Base-by-base conservation (phyloP, 306 rosid species). In the Myrica gale region DNA sequence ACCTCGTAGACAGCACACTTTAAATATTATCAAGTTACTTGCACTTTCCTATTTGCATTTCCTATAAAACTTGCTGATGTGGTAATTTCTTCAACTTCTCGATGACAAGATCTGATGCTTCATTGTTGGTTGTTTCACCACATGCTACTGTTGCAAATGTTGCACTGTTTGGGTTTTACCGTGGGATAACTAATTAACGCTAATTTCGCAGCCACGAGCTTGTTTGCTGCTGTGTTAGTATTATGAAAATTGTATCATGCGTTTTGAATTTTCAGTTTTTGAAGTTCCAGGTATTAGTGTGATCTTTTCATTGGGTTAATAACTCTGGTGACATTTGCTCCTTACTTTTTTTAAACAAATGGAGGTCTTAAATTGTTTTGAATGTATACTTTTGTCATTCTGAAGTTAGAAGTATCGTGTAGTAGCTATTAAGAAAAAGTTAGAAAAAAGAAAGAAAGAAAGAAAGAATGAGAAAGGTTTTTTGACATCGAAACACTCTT, bases 271-370 rank as follows among this genome's bases (percentile, higher is more conserved):
- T 55, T 4, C 17, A 46, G 37, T 60, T 74, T 3, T 46, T 73
- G 68, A 73, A 43, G 37, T 45, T 15, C 46, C 61, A 72, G 9
- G 26, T 53, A 81, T 69, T 76, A 45, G 23, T 50, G 67, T 41
- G 73, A 44, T 72, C 66, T 26, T 76, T 48, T 43, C 56, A 48
- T 69, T 69, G 79, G 37, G 21, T 37, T 37, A 39, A 48, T 53
- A 44, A 52, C 50, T 69, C 15, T n/a, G 17, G 68, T 70, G 69
- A 41, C 70, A 72, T 53, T 63, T 3, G 47, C 9, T 72, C 16
- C 16, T 37, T 6, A 26, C 16, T 21, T 53, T 9, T 26, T 62
- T 65, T 78, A 61, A 53, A 9, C 55, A 4, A 61, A 66, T 74
- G 16, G 39, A 11, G 16, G 16, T 52, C 68, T 52, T 71, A 42